Conservation (phyloP, 2,329 filamentous ascomycete genomes). For the Neopestalotiopsis rosae region DNA sequence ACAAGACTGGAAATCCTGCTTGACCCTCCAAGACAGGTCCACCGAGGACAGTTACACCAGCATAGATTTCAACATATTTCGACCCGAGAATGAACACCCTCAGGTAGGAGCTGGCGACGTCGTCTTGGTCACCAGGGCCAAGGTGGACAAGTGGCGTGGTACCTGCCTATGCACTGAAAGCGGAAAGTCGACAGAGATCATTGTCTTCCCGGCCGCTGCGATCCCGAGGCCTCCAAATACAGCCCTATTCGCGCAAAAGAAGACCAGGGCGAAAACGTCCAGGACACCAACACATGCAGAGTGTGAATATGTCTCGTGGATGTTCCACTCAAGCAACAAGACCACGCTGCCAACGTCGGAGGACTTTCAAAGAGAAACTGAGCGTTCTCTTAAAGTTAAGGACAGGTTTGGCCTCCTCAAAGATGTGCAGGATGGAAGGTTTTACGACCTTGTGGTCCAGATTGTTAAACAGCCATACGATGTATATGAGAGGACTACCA, state of each 20-base stretch:
- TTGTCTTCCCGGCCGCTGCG: conserved; percentile 46
- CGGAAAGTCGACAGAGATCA: conserved; percentile 47
- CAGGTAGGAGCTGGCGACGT: conserved; percentile 61
- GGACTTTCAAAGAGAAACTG: conserved; percentile 47
- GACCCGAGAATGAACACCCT: conserved; percentile 54
- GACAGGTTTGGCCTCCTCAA: conserved; percentile 70
- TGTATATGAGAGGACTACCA: conserved; percentile 49
- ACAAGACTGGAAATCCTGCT: conserved; percentile 63
- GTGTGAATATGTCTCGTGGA: conserved; percentile 50
- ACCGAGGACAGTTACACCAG: conserved; percentile 47
- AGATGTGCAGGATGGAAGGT: conserved; percentile 61
- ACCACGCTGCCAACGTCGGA: conserved; percentile 44
- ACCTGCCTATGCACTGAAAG: conserved; percentile 48
- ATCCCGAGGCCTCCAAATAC: conserved; percentile 47
- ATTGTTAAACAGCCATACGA: conserved; percentile 62
- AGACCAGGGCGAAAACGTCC: conserved; percentile 20
- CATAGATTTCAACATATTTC: conserved; percentile 66
- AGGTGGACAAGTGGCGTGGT: conserved; percentile 45
- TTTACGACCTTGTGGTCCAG: conserved; percentile 74
- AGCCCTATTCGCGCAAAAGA: conserved; percentile 39
- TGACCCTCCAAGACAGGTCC: conserved; percentile 66
- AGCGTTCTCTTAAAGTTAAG: conserved; percentile 48
- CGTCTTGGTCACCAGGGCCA: conserved; percentile 64
- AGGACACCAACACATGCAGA: conserved; percentile 35
- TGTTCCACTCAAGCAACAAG: conserved; percentile 53